Percentiles rank a stretch among this genome's conserved stretches.
Evolutionary conservation across 2,329 filamentous ascomycete species (phyloP).

Genomic region (Cladophialophora chaetospira): DNA sequence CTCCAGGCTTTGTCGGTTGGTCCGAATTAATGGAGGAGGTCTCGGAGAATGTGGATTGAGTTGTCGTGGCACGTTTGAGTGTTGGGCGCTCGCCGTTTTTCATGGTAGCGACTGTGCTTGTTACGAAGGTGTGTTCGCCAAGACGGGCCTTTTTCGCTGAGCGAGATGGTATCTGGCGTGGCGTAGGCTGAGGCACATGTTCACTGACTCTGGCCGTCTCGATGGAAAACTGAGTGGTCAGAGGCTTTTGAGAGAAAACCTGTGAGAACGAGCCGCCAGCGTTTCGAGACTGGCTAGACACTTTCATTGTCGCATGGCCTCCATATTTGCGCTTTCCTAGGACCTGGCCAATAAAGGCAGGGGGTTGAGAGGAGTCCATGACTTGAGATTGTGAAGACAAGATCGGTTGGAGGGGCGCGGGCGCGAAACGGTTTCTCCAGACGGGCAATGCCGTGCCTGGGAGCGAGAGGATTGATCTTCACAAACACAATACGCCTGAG

Average conservation of each 20-base stretch:
- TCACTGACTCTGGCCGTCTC: not conserved
- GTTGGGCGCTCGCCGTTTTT: not conserved
- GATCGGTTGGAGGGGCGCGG: not conserved
- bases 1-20: not conserved
- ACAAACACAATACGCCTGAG: not conserved
- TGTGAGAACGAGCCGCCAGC: conserved; percentile 16
- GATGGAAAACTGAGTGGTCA: not conserved
- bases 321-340: conserved; percentile 19
- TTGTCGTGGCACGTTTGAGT: not conserved
- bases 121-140: conserved; percentile 4
- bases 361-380: not conserved
- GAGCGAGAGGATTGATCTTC: not conserved
- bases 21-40: not conserved
- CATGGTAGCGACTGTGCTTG: conserved; percentile 15
- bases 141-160: not conserved
- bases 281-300: conserved; percentile 13
- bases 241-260: not conserved
- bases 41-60: not conserved
- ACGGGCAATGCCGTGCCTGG: not conserved
- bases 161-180: not conserved
- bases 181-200: not conserved
- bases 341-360: not conserved
- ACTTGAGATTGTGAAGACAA: not conserved
- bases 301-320: conserved; percentile 13
- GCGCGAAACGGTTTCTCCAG: not conserved